Evolutionary conservation across 148 eudicot species (phyloP), one percentile per base, ranked within the genome.

Genomic region (Polygonum aviculare): DNA sequence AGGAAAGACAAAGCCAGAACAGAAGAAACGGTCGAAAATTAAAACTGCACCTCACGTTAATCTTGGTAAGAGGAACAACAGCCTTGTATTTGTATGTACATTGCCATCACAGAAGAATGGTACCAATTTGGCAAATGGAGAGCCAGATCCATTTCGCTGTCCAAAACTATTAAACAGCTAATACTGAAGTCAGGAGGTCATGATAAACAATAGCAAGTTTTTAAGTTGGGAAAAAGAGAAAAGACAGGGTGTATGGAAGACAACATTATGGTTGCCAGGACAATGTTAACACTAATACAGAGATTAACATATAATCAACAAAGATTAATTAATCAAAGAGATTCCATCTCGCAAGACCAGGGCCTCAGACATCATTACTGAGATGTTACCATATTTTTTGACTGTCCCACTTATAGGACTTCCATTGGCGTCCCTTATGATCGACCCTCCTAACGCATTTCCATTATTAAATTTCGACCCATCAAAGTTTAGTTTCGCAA

Each of bases 241-340:
- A 55, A 14, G 67, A 60, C 67, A 60, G 67, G 67, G 67, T 60
- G 67, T 60, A 9, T 60, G 33, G 67, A 60, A 26, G 22, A 60
- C 38, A 26, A 60, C 0, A 31, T 60, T 36, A 60, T 22, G 36
- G 33, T 19, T 57, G 26, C 19, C 63, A 5, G n/a, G 26, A 26
- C 35, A 60, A 5, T 21, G 67, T 60, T 60, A 19, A 26, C 36
- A 60, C 67, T 60, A 10, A 60, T 60, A 21, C 67, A 60, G 33
- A 18, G 33, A 19, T 26, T 60, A 60, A 57, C 63, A 54, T 10
- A 8, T 7, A 47, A 7, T 47, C 0, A 11, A 7, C 10, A 3
- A 21, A 52, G 57, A 60, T 60, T 60, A 10, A 60, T 60, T 60
- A 60, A 60, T 60, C 67, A 60, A 60, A 60, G 67, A 60, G 67